Evolutionary conservation across 345 rosid genomes (phyloP).

Genomic region (Excoecaria agallocha): DNA sequence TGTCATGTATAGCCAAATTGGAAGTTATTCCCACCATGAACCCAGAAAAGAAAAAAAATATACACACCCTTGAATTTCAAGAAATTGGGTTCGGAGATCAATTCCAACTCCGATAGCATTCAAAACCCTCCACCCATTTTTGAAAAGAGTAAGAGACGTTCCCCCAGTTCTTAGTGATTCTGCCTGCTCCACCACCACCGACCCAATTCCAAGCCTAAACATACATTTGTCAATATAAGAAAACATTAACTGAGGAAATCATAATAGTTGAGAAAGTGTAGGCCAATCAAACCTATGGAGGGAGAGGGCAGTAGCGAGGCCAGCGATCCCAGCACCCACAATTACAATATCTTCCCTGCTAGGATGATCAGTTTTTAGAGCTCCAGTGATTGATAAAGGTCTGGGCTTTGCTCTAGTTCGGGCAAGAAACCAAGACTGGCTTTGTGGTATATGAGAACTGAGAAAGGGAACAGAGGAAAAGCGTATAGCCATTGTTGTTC

Average conservation of each 20-base stretch:
- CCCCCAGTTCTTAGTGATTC: constrained; percentile 86
- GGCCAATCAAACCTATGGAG: constrained; percentile 51
- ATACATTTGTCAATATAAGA: not conserved
- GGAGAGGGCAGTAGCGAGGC: constrained; percentile 86
- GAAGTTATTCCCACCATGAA: not conserved
- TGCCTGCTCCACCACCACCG: constrained; percentile 82
- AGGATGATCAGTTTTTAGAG: constrained; percentile 30
- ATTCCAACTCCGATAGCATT: constrained; percentile 78
- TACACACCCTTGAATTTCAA: constrained; percentile 79
- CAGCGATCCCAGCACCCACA: constrained; percentile 87
- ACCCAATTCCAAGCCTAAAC: constrained; percentile 63
- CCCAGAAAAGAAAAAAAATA: constrained; percentile 5
- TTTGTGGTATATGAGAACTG: constrained; percentile 19
- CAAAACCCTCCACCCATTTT: constrained; percentile 94
- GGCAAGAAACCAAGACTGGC: constrained; percentile 21
- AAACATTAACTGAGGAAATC: not conserved
- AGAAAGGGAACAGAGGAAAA: constrained; percentile 37
- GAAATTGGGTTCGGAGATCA: constrained; percentile 68
- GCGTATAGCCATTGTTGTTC: constrained; percentile 25
- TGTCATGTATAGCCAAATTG: too few relatives aligned
- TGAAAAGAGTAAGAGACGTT: constrained; percentile 84
- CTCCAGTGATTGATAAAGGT: constrained; percentile 23
- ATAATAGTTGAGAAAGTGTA: not conserved
- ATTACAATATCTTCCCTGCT: constrained; percentile 58
- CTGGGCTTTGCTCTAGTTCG: constrained; percentile 31